Evolutionary conservation across 768 basidiomycete species (phyloP).

Genomic region (Ramaria sp.): DNA sequence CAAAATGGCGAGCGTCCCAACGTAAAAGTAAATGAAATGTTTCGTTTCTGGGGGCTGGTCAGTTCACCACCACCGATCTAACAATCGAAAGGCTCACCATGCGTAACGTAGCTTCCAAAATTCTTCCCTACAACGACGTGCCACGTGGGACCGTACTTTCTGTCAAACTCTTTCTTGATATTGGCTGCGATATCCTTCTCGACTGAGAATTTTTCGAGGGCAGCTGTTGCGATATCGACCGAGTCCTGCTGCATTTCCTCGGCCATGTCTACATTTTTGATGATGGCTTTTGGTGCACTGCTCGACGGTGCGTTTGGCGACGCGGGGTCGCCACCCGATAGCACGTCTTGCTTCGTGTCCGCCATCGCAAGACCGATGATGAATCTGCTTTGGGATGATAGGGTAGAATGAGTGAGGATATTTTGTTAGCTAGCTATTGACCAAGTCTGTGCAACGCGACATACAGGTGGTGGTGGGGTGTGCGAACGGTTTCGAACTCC

Average conservation of each 20-base stretch:
- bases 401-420: not conserved
- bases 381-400: not conserved
- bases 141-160: conserved; percentile 89
- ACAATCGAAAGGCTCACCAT: conserved; percentile 50
- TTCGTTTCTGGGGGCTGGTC: conserved; percentile 63
- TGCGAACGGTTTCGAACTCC: not conserved
- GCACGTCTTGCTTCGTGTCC: conserved; percentile 7
- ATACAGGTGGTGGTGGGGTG: not conserved
- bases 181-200: conserved; percentile 98
- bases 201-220: conserved; percentile 84
- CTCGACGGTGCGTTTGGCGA: conserved; percentile 13
- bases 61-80: conserved; percentile 2
- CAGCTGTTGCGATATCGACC: conserved; percentile 76
- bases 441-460: not conserved
- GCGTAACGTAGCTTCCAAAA: conserved; percentile 97
- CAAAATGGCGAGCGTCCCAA: conserved; percentile 86
- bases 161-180: conserved; percentile 98
- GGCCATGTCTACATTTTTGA: conserved; percentile 94
- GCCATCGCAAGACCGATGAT: conserved; percentile 3
- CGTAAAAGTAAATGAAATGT: conserved; percentile 98
- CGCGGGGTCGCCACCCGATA: conserved; percentile 2
- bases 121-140: conserved; percentile 99
- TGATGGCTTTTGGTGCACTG: conserved; percentile 64
- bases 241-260: conserved; percentile 95
- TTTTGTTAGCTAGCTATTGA: not conserved